Conservation (phyloP, 2,329 filamentous ascomycete genomes). For the Botrytis aclada region DNA sequence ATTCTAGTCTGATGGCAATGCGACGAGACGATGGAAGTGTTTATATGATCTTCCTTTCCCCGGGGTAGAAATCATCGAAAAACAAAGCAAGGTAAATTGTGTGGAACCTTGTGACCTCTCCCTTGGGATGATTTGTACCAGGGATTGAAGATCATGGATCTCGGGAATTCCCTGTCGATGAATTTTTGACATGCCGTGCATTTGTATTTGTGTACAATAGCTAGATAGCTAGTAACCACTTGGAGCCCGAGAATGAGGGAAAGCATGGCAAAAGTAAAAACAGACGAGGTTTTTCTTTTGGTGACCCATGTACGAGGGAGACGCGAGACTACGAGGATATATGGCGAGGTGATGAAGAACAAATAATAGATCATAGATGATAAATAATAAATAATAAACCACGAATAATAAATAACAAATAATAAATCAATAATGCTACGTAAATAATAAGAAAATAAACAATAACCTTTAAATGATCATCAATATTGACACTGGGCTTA, state of each 20-base stretch:
- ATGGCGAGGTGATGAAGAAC: too few species aligned
- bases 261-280: conserved; percentile 16
- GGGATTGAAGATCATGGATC: not conserved
- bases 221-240: not conserved
- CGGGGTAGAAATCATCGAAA: not conserved
- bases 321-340: too few species aligned
- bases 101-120: conserved; percentile 13
- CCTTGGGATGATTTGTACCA: not conserved
- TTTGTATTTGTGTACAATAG: too few species aligned
- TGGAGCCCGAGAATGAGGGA: conserved; percentile 17
- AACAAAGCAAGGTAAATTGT: conserved; percentile 12
- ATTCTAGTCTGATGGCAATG: conserved; percentile 3
- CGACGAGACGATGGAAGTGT: not conserved
- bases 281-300: too few species aligned
- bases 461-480: too few species aligned
- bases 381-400: too few species aligned
- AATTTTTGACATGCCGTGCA: conserved; percentile 10
- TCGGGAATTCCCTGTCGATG: not conserved
- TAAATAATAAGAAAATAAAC: too few species aligned
- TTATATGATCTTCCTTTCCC: conserved; percentile 2
- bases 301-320: too few species aligned
- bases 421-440: too few species aligned
- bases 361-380: too few species aligned
- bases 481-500: too few species aligned
- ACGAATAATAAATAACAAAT: too few species aligned